Percentiles rank a stretch among this genome's conserved stretches.
Conservation (phyloP, 2,329 filamentous ascomycete species). For the Diaporthe velutina region DNA sequence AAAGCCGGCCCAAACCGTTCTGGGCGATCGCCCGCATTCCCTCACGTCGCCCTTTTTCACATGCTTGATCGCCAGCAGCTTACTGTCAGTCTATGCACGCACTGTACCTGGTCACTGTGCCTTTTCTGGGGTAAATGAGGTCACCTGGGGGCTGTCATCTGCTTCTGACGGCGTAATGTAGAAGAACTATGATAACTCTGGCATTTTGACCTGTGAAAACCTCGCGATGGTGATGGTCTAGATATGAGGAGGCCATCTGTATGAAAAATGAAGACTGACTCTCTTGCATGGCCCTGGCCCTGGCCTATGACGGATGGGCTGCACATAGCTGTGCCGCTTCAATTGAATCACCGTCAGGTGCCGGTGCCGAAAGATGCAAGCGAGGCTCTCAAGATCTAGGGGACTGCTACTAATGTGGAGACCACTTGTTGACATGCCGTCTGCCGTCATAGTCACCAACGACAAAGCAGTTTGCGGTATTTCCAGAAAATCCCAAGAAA, state of each 20-base stretch:
- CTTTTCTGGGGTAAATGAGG: constrained; percentile 33
- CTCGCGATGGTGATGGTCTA: neutral
- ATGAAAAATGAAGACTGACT: neutral
- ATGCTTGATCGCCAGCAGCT: constrained; percentile 30
- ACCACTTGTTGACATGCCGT: neutral
- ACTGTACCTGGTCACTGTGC: constrained; percentile 2
- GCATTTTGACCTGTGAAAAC: no score
- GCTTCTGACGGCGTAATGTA: neutral
- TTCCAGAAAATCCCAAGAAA: neutral
- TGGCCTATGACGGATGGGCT: neutral
- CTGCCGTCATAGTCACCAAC: neutral
- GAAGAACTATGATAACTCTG: neutral
- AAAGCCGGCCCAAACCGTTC: constrained; percentile 30
- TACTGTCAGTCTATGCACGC: neutral
- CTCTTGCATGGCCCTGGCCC: neutral
- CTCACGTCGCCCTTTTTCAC: constrained; percentile 33
- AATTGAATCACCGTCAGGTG: constrained; percentile 8
- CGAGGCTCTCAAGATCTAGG: neutral
- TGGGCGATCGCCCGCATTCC: constrained; percentile 16
- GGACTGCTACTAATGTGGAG: constrained; percentile 7
- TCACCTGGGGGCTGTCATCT: constrained; percentile 29
- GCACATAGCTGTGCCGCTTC: neutral
- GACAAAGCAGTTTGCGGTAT: neutral
- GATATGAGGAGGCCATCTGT: neutral
- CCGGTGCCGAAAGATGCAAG: constrained; percentile 20